A percentile compares a stretch with the other conserved stretches of the same genome.
Conservation (phyloP, 2,329 filamentous ascomycete species). For the Nemania sp. region DNA sequence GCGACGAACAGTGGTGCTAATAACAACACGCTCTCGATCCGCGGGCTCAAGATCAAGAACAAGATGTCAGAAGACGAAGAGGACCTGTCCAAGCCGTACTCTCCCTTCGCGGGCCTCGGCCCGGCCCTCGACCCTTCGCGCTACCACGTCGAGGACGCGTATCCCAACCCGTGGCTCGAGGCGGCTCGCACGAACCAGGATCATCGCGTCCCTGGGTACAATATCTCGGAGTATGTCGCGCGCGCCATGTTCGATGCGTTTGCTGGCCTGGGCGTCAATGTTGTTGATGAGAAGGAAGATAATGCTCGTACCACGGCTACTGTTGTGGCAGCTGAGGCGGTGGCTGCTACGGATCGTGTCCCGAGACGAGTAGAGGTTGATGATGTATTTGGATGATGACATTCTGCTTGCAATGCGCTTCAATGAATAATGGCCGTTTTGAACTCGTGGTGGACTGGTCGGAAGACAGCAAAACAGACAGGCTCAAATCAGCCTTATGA, state of each 20-base stretch:
- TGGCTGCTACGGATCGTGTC: constrained; percentile 36
- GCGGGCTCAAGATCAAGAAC: constrained; percentile 75
- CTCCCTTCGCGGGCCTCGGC: constrained; percentile 78
- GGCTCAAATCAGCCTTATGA: too few relatives aligned
- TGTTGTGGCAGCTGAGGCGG: constrained; percentile 42
- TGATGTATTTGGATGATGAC: constrained; percentile 45
- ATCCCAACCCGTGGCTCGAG: constrained; percentile 76
- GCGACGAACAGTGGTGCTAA: constrained; percentile 35
- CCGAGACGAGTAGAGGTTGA: constrained; percentile 53
- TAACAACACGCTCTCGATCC: constrained; percentile 63
- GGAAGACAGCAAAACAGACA: too few relatives aligned
- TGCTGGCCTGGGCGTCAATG: constrained; percentile 82
- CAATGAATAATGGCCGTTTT: too few relatives aligned
- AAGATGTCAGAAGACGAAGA: constrained; percentile 53
- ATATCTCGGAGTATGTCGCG: constrained; percentile 77
- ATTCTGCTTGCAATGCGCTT: too few relatives aligned
- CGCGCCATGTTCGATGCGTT: constrained; percentile 87
- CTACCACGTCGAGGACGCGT: constrained; percentile 66
- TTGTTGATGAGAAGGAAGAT: constrained; percentile 71
- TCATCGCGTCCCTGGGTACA: constrained; percentile 80
- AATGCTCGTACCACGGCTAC: constrained; percentile 43
- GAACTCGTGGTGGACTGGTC: too few relatives aligned
- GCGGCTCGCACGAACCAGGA: constrained; percentile 65
- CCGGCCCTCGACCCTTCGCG: constrained; percentile 61
- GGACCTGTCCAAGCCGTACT: constrained; percentile 75